These are phyloP conservation scores for Pyrenochaeta sp. DNA, from an alignment of 2,329 filamentous ascomycete species.

Conservation along the genomic window DNA sequence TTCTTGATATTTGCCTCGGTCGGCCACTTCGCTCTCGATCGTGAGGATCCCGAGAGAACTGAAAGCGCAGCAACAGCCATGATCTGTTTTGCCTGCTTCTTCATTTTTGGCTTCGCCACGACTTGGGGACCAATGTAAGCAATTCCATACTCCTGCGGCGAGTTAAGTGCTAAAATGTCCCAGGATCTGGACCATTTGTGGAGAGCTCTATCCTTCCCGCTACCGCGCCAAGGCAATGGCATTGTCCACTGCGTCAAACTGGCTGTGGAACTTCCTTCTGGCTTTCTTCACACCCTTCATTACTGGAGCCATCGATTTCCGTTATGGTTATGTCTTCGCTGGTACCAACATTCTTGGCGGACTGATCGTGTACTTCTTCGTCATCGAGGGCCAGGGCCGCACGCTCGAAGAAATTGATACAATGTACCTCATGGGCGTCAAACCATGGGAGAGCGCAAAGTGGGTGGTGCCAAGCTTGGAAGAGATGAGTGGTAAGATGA, in stretches of 20 bases:
- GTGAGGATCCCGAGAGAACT: conserved; percentile 35
- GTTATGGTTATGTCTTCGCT: conserved; percentile 79
- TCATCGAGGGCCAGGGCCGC: conserved; percentile 76
- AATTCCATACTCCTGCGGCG: neutral
- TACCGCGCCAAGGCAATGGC: conserved; percentile 56
- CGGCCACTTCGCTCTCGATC: conserved; percentile 53
- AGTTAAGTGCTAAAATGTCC: neutral
- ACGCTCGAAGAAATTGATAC: conserved; percentile 80
- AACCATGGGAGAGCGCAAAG: conserved; percentile 67
- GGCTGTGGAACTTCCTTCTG: conserved; percentile 52
- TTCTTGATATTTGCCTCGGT: conserved; percentile 63
- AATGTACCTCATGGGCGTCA: conserved; percentile 71
- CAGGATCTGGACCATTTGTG: conserved; percentile 68
- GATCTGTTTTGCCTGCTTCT: conserved; percentile 73
- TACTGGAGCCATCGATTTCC: conserved; percentile 72
- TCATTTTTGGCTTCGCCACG: conserved; percentile 71
- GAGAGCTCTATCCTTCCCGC: conserved; percentile 70
- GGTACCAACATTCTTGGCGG: conserved; percentile 71
- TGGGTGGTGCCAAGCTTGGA: conserved; percentile 53
- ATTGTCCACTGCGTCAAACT: conserved; percentile 54
- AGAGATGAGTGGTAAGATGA: conserved; percentile 33
- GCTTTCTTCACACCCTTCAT: conserved; percentile 83
- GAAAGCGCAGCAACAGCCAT: conserved; percentile 59
- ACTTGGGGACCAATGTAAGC: conserved; percentile 70
- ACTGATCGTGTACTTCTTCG: conserved; percentile 77